phyloP scores from a whole-genome alignment of 2,329 filamentous ascomycete genomes.

The Fusarium phyllophilum region DNA sequence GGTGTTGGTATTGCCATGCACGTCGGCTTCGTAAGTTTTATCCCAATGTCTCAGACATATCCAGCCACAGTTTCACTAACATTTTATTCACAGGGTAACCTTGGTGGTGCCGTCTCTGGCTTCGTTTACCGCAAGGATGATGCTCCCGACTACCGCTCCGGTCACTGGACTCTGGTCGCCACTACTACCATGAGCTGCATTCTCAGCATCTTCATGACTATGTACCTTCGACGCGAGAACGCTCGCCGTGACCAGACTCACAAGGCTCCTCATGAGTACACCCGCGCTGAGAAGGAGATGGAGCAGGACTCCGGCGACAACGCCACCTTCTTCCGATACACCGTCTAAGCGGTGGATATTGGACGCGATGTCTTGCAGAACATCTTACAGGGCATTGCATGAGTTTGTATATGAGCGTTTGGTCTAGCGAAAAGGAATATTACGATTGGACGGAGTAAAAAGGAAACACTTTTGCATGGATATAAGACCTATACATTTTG shows the following conservation, averaged over 20 bases:
- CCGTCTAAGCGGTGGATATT: conserved; percentile 50
- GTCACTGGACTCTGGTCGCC: conserved; percentile 67
- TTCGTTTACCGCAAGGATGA: conserved; percentile 53
- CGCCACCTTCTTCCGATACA: conserved; percentile 66
- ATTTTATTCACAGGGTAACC: conserved; percentile 47
- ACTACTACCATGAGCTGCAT: conserved; percentile 64
- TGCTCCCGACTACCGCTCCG: conserved; percentile 64
- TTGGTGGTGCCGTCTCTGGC: conserved; percentile 49
- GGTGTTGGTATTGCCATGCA: conserved; percentile 67
- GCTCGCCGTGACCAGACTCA: conserved; percentile 59
- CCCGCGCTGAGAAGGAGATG: conserved; percentile 60
- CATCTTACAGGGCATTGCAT: conserved; percentile 38
- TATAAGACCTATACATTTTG: conserved; percentile 24
- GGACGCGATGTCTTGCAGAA: conserved; percentile 29
- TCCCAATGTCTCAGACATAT: background rate
- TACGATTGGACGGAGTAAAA: conserved; percentile 17
- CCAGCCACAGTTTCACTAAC: conserved; percentile 28
- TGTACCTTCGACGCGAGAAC: conserved; percentile 68
- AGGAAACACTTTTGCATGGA: conserved; percentile 8
- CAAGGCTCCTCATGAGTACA: conserved; percentile 61
- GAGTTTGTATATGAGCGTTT: conserved; percentile 38
- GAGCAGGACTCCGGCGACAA: conserved; percentile 67
- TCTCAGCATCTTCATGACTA: conserved; percentile 65
- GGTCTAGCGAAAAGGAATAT: conserved; percentile 17
- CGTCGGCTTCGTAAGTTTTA: conserved; percentile 54